Evolutionary conservation across 768 basidiomycete species (phyloP).

Genomic region (Mycena venus): DNA sequence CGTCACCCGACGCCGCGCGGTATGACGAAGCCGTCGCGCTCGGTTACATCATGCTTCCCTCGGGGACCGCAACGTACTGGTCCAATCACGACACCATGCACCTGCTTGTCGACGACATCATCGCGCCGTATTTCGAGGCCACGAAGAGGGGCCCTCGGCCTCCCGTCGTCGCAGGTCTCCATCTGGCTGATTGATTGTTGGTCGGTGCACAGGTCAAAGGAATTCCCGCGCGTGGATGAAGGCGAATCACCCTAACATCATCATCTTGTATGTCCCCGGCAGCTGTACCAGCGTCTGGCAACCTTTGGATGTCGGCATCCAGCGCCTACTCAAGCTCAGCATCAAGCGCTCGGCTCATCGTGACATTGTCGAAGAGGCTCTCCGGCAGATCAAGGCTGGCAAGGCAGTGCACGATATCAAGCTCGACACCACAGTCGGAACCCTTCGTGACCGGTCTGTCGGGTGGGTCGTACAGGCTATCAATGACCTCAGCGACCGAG

Average conservation of each 20-base stretch:
- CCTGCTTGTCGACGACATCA: conserved; percentile 36
- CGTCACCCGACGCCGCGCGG: conserved; percentile 15
- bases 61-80: conserved; percentile 41
- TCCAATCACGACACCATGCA: conserved; percentile 42
- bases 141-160: conserved; percentile 28
- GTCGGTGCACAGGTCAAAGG: conserved; percentile 45
- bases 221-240: conserved; percentile 45
- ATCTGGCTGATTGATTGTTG: conserved; percentile 40
- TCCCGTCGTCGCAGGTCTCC: conserved; percentile 26
- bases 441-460: conserved; percentile 18
- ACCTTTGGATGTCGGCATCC: conserved; percentile 39
- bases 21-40: conserved; percentile 38
- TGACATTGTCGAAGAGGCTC: conserved; percentile 24
- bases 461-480: conserved; percentile 18
- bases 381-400: conserved; percentile 37
- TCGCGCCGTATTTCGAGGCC: conserved; percentile 42
- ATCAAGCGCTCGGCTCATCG: no score
- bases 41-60: conserved; percentile 40
- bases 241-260: conserved; percentile 38
- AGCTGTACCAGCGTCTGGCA: conserved; percentile 40
- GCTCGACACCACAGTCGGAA: conserved; percentile 15
- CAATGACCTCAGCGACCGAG: not conserved
- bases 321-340: conserved; percentile 25
- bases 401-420: not conserved
- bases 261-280: conserved; percentile 38